A percentile compares a stretch with the other conserved stretches of the same genome.
Conservation (phyloP, 2,329 filamentous ascomycete genomes). For the Cordyceps tenuipes region DNA sequence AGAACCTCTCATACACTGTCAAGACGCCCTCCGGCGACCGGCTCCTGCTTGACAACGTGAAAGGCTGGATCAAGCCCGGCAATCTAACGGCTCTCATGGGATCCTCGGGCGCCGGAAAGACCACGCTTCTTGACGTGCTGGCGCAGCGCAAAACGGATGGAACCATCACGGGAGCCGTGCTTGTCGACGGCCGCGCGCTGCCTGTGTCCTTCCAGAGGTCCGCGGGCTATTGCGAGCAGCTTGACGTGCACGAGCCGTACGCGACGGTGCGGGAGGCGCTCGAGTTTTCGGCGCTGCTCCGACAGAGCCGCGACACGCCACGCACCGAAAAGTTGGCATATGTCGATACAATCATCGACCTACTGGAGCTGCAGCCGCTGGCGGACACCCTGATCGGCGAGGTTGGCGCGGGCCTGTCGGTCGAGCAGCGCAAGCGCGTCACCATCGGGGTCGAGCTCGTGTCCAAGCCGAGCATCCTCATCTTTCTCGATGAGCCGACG, state of each 20-base stretch:
- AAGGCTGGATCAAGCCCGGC: constrained; percentile 77
- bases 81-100: constrained; percentile 76
- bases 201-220: constrained; percentile 71
- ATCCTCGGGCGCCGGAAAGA: constrained; percentile 75
- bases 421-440: constrained; percentile 46
- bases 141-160: constrained; percentile 74
- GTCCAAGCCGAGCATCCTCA: constrained; percentile 49
- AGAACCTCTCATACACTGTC: constrained; percentile 62
- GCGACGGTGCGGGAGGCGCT: constrained; percentile 71
- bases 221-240: constrained; percentile 73
- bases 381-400: constrained; percentile 39
- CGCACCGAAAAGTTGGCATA: constrained; percentile 65
- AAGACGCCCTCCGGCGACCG: constrained; percentile 53
- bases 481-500: constrained; percentile 56
- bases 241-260: constrained; percentile 67
- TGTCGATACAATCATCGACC: constrained; percentile 69
- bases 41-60: constrained; percentile 66
- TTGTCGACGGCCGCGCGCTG: constrained; percentile 65
- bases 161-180: constrained; percentile 63
- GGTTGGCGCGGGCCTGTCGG: constrained; percentile 44
- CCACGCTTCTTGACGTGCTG: constrained; percentile 73
- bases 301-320: constrained; percentile 58
- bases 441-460: constrained; percentile 56
- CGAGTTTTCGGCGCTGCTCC: constrained; percentile 63
- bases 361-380: constrained; percentile 41